A percentile compares a stretch with the other conserved stretches of the same genome.
Evolutionary conservation across 2,329 filamentous ascomycete species (phyloP).

Genomic region (Colletotrichum liriopes): DNA sequence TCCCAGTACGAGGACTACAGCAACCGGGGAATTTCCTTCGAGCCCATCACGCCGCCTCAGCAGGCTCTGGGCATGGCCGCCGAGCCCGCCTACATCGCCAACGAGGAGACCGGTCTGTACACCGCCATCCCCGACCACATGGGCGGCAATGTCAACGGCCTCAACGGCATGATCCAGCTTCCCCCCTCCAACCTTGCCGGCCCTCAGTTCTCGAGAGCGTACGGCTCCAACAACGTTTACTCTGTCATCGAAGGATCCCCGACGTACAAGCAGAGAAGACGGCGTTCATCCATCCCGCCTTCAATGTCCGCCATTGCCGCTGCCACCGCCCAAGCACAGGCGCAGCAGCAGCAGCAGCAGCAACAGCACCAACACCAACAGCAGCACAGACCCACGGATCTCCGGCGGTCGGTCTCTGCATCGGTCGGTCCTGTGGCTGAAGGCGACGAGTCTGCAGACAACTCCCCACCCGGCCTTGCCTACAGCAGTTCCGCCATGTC

Average conservation of each 20-base stretch:
- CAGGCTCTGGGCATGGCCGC: slow-evolving; percentile 85
- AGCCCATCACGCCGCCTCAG: slow-evolving; percentile 96
- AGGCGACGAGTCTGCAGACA: slow-evolving; percentile 82
- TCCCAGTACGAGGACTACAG: slow-evolving; percentile 99
- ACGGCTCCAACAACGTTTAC: slow-evolving; percentile 85
- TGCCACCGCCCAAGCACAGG: slow-evolving; percentile 70
- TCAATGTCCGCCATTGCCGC: slow-evolving; percentile 79
- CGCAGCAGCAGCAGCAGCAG: slow-evolving; percentile 58
- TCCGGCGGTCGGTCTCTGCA: slow-evolving; percentile 90
- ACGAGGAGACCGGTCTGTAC: slow-evolving; percentile 97
- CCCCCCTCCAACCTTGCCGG: slow-evolving; percentile 88
- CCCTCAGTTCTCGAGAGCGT: slow-evolving; percentile 83
- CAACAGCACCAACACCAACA: slow-evolving; percentile 15
- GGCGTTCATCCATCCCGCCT: slow-evolving; percentile 92
- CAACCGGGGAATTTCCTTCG: slow-evolving; percentile 94
- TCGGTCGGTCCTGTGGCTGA: slow-evolving; percentile 89
- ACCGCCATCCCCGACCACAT: slow-evolving; percentile 93
- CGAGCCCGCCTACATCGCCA: slow-evolving; percentile 97
- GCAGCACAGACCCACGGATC: slow-evolving; percentile 85
- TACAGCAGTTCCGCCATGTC: slow-evolving; percentile 80
- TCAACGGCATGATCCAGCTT: slow-evolving; percentile 92
- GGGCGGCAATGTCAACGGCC: slow-evolving; percentile 78
- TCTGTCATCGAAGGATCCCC: slow-evolving; percentile 98
- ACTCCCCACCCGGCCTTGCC: slow-evolving; percentile 83
- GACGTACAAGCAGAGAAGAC: slow-evolving; percentile 97